Conservation (phyloP, 495 filamentous ascomycete genomes). For the Lophiostoma macrostomum region DNA sequence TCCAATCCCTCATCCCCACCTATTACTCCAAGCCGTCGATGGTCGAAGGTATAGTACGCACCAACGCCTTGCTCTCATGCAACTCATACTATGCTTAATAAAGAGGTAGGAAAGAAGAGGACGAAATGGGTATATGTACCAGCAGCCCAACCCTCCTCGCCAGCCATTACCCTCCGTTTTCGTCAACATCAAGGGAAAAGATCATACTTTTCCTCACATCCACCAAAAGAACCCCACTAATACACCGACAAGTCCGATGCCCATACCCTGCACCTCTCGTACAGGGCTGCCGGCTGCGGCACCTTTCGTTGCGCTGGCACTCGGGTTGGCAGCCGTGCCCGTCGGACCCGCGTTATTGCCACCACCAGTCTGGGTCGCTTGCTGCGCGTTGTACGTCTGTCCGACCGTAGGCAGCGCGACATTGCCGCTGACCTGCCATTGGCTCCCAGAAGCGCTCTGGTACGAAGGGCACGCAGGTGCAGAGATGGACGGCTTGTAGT, state of each 20-base stretch:
- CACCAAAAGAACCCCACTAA: constrained; percentile 30
- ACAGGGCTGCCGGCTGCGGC: constrained; percentile 15
- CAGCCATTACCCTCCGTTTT: background rate
- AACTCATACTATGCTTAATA: too few species aligned
- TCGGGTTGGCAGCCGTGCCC: background rate
- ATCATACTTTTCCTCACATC: too few species aligned
- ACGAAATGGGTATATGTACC: constrained; percentile 3
- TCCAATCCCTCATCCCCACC: too few species aligned
- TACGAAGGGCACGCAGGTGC: constrained; percentile 69
- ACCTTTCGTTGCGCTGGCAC: constrained; percentile 15
- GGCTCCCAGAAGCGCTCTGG: constrained; percentile 60
- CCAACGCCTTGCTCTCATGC: too few species aligned
- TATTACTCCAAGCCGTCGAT: too few species aligned
- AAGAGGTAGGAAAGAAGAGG: background rate
- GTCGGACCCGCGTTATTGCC: constrained; percentile 10
- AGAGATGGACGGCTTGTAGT: constrained; percentile 61
- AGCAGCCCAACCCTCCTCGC: background rate
- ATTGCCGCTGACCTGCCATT: constrained; percentile 70
- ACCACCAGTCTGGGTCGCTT: too few species aligned
- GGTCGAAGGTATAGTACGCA: too few species aligned
- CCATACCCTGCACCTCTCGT: constrained; percentile 26
- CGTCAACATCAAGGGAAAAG: background rate
- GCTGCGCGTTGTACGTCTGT: constrained; percentile 40
- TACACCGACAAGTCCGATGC: constrained; percentile 20
- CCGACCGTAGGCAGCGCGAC: constrained; percentile 67